Base-by-base conservation (phyloP, 176 grass and related monocot species). In the Raddia guianensis region DNA sequence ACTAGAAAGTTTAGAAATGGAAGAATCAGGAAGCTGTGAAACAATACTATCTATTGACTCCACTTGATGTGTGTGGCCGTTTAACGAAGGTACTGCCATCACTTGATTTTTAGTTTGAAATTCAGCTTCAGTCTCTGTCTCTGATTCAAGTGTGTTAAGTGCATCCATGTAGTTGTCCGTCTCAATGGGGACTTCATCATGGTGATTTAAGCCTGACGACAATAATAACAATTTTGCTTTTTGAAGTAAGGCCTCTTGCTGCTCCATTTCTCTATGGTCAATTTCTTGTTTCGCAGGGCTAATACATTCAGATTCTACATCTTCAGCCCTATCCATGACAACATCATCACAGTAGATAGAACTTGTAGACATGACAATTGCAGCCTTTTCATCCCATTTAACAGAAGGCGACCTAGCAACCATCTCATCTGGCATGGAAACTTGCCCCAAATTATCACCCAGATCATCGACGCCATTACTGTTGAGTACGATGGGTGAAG, bases 151-250 rank as follows among this genome's bases (percentile, higher is more conserved):
- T 48, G 86, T 99, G 46, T 93, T 95, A 43, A 93, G 84, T 84
- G 96, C 96, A 90, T 99, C 96, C 76, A 95, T 72, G 76, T 95
- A 99, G 79, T 91, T 95, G 33, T 99, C 96, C 61, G 88, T 58
- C 84, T 95, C 96, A 90, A 90, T 85, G 72, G 80, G 70, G 48
- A 89, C 81, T 78, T 90, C 90, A 79, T 95, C 93, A 70, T 45
- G 66, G 74, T 84, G 65, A 45, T 67, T 95, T 35, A 84, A 65
- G 75, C 78, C 63, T 82, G 84, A 89, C 51, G 76, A 82, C 43
- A 78, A 20, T 73, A 85, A 82, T 50, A 74, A 46, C 16, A 86
- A 61, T 81, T 91, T 91, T 70, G 40, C 57, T 77, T 66, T 94
- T 70, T 92, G 85, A 80, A 77, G 72, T 33, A 85, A 84, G 47